Evolutionary conservation across 2,329 filamentous ascomycete genomes (phyloP).

Genomic region (Diaporthe citrichinensis): DNA sequence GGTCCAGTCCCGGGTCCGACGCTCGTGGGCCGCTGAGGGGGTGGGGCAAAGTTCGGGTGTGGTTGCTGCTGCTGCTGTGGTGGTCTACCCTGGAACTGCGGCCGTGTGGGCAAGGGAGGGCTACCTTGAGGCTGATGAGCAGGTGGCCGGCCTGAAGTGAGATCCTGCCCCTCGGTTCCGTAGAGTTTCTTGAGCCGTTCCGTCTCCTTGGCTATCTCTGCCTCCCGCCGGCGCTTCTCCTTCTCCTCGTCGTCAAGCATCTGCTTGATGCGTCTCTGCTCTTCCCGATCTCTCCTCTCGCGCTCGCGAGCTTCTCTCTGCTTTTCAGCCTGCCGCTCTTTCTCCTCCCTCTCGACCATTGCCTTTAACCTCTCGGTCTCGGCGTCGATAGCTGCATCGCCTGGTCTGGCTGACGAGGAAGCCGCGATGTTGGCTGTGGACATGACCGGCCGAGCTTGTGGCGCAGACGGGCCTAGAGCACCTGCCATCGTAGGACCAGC

Average conservation of each 20-base stretch:
- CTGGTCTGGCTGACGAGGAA: constrained; percentile 47
- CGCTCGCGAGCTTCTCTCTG: constrained; percentile 64
- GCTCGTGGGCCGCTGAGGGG: constrained; percentile 59
- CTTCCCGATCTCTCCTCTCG: constrained; percentile 67
- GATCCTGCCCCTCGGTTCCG: constrained; percentile 67
- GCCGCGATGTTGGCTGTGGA: constrained; percentile 63
- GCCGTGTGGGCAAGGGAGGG: constrained; percentile 41
- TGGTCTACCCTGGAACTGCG: constrained; percentile 37
- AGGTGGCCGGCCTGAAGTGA: constrained; percentile 47
- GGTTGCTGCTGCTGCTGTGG: constrained; percentile 48
- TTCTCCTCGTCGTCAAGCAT: constrained; percentile 78
- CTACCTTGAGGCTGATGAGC: constrained; percentile 34
- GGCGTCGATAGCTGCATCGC: constrained; percentile 67
- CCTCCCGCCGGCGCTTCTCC: constrained; percentile 68
- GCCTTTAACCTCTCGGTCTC: constrained; percentile 82
- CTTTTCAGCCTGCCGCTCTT: constrained; percentile 55
- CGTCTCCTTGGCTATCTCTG: constrained; percentile 82
- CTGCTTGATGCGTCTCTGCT: constrained; percentile 71
- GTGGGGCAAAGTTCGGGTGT: constrained; percentile 43
- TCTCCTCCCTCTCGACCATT: constrained; percentile 67
- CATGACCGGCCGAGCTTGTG: constrained; percentile 53
- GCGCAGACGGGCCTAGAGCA: constrained; percentile 51
- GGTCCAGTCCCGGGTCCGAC: constrained; percentile 56
- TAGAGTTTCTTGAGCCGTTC: constrained; percentile 81
- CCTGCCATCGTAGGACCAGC: constrained; percentile 49